These are phyloP conservation scores for Isabelozyma rhagii DNA, from an alignment of 805 yeast species.

Conservation along the genomic window DNA sequence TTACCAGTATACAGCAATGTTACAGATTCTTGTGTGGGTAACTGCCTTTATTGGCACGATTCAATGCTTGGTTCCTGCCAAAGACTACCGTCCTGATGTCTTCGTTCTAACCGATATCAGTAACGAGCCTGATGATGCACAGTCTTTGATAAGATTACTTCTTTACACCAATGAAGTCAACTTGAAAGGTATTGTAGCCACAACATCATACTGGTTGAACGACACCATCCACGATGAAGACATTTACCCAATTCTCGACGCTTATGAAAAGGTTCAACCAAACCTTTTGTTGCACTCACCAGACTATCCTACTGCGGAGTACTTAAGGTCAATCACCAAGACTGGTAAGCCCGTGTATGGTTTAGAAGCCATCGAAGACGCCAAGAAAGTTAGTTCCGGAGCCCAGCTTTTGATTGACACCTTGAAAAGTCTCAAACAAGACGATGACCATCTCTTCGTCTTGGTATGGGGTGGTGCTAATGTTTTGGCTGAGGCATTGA, in stretches of 20 bases:
- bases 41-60: background rate
- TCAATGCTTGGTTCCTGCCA: slow-evolving; percentile 4
- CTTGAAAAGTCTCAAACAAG: slow-evolving; percentile 11
- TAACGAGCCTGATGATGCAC: slow-evolving; percentile 11
- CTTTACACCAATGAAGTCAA: slow-evolving; percentile 25
- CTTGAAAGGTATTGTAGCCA: slow-evolving; percentile 25
- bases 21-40: background rate
- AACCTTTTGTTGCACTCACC: slow-evolving; percentile 20
- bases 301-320: slow-evolving; percentile 20
- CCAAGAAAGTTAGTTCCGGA: slow-evolving; percentile 13
- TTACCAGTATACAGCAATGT: background rate
- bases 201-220: slow-evolving; percentile 30
- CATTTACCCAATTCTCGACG: slow-evolving; percentile 26
- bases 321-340: slow-evolving; percentile 18
- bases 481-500: slow-evolving; percentile 27
- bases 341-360: slow-evolving; percentile 23
- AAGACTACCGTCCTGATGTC: slow-evolving; percentile 20
- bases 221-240: slow-evolving; percentile 24
- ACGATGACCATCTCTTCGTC: slow-evolving; percentile 13
- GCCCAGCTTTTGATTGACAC: slow-evolving; percentile 18
- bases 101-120: slow-evolving; percentile 26
- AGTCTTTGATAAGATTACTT: slow-evolving; percentile 22
- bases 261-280: slow-evolving; percentile 20
- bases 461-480: slow-evolving; percentile 29
- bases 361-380: slow-evolving; percentile 10